A percentile compares a stretch with the other conserved stretches of the same genome.
Evolutionary conservation across 2,329 filamentous ascomycete genomes (phyloP).

Genomic region (Penicillium sclerotigenum): DNA sequence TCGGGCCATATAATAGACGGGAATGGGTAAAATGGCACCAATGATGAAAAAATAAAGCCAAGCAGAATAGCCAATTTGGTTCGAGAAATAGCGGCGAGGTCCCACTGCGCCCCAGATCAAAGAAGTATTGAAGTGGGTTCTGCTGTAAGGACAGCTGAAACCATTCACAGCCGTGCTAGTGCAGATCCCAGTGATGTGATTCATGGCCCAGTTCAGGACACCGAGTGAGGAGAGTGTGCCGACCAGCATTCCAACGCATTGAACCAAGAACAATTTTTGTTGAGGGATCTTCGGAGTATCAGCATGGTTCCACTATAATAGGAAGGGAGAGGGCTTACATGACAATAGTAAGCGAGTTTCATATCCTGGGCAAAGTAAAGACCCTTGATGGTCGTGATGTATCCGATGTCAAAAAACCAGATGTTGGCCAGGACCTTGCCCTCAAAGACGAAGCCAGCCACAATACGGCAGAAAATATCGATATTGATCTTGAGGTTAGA

Average conservation of each 20-base stretch:
- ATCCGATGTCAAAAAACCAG: constrained; percentile 29
- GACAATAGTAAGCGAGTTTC: constrained; percentile 28
- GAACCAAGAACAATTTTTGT: constrained; percentile 47
- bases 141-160: constrained; percentile 53
- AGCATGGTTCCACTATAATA: not conserved
- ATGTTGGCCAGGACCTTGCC: constrained; percentile 34
- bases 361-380: constrained; percentile 29
- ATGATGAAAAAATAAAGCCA: constrained; percentile 68
- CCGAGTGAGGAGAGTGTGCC: constrained; percentile 44
- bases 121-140: constrained; percentile 63
- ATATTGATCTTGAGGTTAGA: constrained; percentile 30
- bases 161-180: constrained; percentile 57
- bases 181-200: constrained; percentile 44
- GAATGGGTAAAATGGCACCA: constrained; percentile 58
- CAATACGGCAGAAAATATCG: constrained; percentile 28
- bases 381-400: constrained; percentile 28
- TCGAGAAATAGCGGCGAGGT: constrained; percentile 62
- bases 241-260: constrained; percentile 48
- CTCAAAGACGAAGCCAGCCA: constrained; percentile 32
- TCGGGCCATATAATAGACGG: constrained; percentile 56
- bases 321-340: constrained; percentile 8
- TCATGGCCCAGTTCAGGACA: constrained; percentile 47
- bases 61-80: constrained; percentile 56
- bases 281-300: constrained; percentile 41
- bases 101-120: constrained; percentile 70